A percentile compares a stretch with the other conserved stretches of the same genome.
Conservation (phyloP, 495 filamentous ascomycete species). For the Tuber calosporum region DNA sequence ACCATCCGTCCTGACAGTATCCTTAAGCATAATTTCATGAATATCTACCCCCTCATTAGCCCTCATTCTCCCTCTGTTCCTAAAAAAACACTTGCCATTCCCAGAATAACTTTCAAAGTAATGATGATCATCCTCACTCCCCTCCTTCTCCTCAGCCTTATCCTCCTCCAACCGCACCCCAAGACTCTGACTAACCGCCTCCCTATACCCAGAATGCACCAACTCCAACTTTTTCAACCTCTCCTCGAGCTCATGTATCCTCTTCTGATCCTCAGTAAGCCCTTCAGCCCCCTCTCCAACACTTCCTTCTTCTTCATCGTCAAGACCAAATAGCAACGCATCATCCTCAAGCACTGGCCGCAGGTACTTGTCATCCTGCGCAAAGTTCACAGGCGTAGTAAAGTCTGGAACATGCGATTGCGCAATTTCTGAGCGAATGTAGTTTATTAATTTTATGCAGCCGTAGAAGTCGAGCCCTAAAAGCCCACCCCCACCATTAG, state of each 20-base stretch:
- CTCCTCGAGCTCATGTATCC: constrained; percentile 61
- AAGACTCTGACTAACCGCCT: constrained; percentile 51
- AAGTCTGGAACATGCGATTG: constrained; percentile 18
- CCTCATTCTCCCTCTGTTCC: not conserved
- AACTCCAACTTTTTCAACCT: constrained; percentile 56
- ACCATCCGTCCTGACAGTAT: constrained; percentile 58
- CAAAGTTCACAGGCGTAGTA: constrained; percentile 52
- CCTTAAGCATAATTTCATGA: constrained; percentile 87
- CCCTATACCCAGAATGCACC: constrained; percentile 66
- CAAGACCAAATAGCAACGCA: constrained; percentile 71
- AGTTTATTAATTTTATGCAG: constrained; percentile 79
- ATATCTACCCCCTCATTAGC: constrained; percentile 53
- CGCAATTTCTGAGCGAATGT: constrained; percentile 50
- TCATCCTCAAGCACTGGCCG: constrained; percentile 87
- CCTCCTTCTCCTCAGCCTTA: constrained; percentile 36
- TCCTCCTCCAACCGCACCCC: constrained; percentile 56
- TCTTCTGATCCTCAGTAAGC: constrained; percentile 47
- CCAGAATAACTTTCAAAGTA: constrained; percentile 80
- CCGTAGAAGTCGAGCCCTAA: constrained; percentile 72
- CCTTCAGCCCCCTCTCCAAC: constrained; percentile 36
- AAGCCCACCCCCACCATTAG: not conserved
- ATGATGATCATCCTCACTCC: constrained; percentile 53
- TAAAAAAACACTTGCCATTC: constrained; percentile 51
- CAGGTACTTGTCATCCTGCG: constrained; percentile 61
- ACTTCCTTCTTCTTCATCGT: constrained; percentile 52